phyloP scores from a whole-genome alignment of 371 early-diverging fungal genomes.

The Zopfochytrium polystomum region DNA sequence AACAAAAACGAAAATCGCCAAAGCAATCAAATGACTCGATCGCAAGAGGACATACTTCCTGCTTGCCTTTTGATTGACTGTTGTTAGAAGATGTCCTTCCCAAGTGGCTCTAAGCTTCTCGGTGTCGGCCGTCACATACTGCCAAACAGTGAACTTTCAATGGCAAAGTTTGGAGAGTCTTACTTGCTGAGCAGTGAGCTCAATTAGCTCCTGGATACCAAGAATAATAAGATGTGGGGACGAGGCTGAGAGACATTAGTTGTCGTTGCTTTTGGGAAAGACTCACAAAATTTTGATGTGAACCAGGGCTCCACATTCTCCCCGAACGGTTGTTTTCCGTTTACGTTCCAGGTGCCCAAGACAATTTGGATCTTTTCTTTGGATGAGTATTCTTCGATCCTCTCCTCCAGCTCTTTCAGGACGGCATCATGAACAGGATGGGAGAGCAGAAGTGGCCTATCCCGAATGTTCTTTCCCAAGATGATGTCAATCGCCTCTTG shows the following conservation, averaged over 20 bases:
- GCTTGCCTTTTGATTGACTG: conserved; percentile 21
- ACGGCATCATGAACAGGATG: conserved; percentile 47
- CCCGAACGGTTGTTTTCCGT: conserved; percentile 69
- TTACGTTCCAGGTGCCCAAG: conserved; percentile 88
- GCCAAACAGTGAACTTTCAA: too few relatives aligned
- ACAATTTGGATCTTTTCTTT: conserved; percentile 56
- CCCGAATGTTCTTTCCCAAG: conserved; percentile 50
- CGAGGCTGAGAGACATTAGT: conserved; percentile 21
- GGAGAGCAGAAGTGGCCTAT: conserved; percentile 27
- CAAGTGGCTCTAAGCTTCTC: conserved; percentile 45
- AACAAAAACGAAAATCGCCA: conserved; percentile 78
- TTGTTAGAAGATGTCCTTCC: conserved; percentile 33
- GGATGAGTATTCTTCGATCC: conserved; percentile 27
- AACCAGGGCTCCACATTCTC: conserved; percentile 71
- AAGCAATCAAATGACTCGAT: conserved; percentile 84
- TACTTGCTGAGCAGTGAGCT: conserved; percentile 80
- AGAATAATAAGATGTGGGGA: conserved; percentile 82
- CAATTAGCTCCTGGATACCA: conserved; percentile 94
- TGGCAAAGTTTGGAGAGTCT: too few relatives aligned
- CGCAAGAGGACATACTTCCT: conserved; percentile 67
- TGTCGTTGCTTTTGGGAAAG: background rate
- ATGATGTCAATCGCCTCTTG: conserved; percentile 89
- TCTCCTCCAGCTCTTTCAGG: conserved; percentile 34
- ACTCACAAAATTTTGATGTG: conserved; percentile 22
- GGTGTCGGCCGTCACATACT: conserved; percentile 73